A percentile compares a stretch with the other conserved stretches of the same genome.
Conservation (phyloP, 2,329 filamentous ascomycete genomes). For the Fusarium sp. region DNA sequence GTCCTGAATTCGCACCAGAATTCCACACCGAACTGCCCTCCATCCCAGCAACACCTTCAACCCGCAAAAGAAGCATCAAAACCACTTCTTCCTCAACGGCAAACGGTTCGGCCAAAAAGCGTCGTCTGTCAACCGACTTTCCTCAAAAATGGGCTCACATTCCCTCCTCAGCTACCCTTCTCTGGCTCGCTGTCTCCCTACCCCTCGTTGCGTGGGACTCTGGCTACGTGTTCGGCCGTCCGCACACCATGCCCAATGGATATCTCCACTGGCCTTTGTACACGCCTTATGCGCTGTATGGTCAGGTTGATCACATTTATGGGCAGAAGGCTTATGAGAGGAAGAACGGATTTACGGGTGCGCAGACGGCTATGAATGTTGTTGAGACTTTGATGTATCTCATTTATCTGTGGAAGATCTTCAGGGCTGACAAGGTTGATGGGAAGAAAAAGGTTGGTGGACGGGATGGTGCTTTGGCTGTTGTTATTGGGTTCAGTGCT, state of each 20-base stretch:
- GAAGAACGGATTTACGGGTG: constrained; percentile 79
- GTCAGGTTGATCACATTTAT: constrained; percentile 83
- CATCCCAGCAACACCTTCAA: constrained; percentile 23
- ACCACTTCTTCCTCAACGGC: constrained; percentile 1
- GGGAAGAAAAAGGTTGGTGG: constrained; percentile 53
- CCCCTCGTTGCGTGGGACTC: constrained; percentile 87
- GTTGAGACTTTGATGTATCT: constrained; percentile 75
- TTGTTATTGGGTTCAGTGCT: constrained; percentile 63
- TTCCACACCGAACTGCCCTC: constrained; percentile 19
- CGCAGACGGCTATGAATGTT: constrained; percentile 77
- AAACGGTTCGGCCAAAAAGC: constrained; percentile 28
- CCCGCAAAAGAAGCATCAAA: constrained; percentile 35
- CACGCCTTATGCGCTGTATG: constrained; percentile 84
- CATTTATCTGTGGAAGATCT: constrained; percentile 63
- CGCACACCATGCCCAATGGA: constrained; percentile 84
- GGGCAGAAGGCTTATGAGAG: constrained; percentile 78
- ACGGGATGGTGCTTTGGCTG: constrained; percentile 57
- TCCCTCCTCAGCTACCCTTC: constrained; percentile 61
- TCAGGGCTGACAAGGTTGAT: constrained; percentile 34
- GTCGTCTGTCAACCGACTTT: constrained; percentile 8
- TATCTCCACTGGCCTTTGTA: constrained; percentile 77
- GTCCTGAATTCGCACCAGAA: constrained; percentile 30
- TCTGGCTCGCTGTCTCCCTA: constrained; percentile 80
- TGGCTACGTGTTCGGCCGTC: constrained; percentile 81
- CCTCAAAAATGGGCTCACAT: constrained; percentile 56